phyloP scores from a whole-genome alignment of 306 rosid species.

The Fagus sylvatica region DNA sequence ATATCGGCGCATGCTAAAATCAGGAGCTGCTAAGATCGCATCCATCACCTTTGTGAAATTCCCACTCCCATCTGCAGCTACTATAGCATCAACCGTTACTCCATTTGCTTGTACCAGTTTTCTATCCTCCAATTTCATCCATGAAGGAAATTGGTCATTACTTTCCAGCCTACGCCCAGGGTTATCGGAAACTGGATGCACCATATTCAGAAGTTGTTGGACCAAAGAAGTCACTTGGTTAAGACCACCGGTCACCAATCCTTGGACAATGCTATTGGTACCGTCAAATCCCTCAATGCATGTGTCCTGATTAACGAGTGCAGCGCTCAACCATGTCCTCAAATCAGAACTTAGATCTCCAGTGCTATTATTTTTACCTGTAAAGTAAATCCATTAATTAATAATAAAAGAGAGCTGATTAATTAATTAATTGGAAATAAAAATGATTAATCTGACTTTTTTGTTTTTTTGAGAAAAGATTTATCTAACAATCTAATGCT shows the following conservation, averaged over 20 bases:
- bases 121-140: slow-evolving; percentile 52
- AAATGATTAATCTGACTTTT: not conserved
- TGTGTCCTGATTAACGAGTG: slow-evolving; percentile 64
- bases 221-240: slow-evolving; percentile 49
- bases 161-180: not conserved
- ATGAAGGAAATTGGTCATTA: slow-evolving; percentile 41
- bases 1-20: slow-evolving; percentile 60
- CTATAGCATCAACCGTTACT: slow-evolving; percentile 47
- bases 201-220: slow-evolving; percentile 50
- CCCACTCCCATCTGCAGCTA: slow-evolving; percentile 78
- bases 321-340: slow-evolving; percentile 89
- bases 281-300: slow-evolving; percentile 85
- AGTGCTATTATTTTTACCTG: slow-evolving; percentile 65
- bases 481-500: not conserved
- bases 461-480: not conserved
- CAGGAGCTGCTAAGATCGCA: slow-evolving; percentile 78
- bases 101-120: slow-evolving; percentile 48
- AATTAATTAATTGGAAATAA: not conserved
- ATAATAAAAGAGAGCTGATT: not conserved
- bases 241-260: slow-evolving; percentile 42
- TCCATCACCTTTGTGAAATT: slow-evolving; percentile 56
- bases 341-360: slow-evolving; percentile 74
- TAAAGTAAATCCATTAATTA: not conserved
- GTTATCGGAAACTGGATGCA: slow-evolving; percentile 23
- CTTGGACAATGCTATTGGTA: slow-evolving; percentile 52